These are phyloP conservation scores for Eruca vesicaria DNA, from an alignment of 441 rosid species.

Conservation along the genomic window DNA sequence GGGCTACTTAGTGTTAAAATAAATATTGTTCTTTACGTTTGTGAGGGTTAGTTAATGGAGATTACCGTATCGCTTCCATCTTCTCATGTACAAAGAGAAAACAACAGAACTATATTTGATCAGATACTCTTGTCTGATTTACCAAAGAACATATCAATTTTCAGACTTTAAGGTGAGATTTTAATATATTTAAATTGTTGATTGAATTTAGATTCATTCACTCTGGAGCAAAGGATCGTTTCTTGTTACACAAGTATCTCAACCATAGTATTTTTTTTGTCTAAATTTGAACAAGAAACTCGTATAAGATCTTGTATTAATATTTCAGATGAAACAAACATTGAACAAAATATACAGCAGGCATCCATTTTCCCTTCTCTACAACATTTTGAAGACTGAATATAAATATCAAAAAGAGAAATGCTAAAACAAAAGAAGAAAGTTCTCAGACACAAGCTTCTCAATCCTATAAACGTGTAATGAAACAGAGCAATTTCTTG, in stretches of 20 bases:
- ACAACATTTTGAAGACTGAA: too few species aligned
- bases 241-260: neutral
- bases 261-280: too few species aligned
- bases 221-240: conserved; percentile 3
- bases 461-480: too few species aligned
- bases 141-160: conserved; percentile 3
- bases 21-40: neutral
- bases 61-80: neutral
- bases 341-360: too few species aligned
- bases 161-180: conserved; percentile 7
- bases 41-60: conserved; percentile 2
- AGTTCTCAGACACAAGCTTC: too few species aligned
- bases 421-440: too few species aligned
- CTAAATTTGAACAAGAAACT: too few species aligned
- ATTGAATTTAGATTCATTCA: neutral
- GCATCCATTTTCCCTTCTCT: too few species aligned
- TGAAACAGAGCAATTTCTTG: too few species aligned
- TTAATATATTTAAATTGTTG: conserved; percentile 8
- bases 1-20: conserved; percentile 17
- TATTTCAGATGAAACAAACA: too few species aligned
- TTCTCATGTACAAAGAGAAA: neutral
- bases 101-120: conserved; percentile 17
- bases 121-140: conserved; percentile 30
- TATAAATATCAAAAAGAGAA: too few species aligned
- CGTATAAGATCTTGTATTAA: too few species aligned